These are phyloP conservation scores for Rheum nobile DNA, from an alignment of 148 eudicot genomes.

Conservation along the genomic window DNA sequence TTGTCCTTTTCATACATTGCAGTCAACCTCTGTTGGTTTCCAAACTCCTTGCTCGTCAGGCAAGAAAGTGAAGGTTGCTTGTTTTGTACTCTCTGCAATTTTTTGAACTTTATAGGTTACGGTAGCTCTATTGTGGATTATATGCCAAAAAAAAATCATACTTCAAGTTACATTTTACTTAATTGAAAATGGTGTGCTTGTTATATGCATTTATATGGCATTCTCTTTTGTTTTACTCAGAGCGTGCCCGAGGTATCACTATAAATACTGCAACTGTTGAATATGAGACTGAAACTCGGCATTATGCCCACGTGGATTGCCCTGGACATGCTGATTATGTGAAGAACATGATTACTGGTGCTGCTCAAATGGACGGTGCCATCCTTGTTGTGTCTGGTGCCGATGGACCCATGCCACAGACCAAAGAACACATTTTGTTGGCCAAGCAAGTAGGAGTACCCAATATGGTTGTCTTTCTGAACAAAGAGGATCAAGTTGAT, in stretches of 20 bases:
- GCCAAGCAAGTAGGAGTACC: constrained; percentile 4
- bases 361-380: constrained; percentile 3
- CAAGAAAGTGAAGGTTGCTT: not conserved
- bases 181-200: not conserved
- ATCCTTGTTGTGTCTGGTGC: not conserved
- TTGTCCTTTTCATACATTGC: not conserved
- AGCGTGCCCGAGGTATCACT: constrained; percentile 2
- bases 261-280: constrained; percentile 1
- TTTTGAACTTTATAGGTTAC: not conserved
- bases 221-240: not conserved
- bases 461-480: not conserved
- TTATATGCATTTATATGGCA: not conserved
- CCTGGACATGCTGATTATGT: not conserved
- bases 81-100: not conserved
- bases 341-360: not conserved
- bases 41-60: not conserved
- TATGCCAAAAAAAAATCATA: not conserved
- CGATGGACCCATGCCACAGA: constrained; percentile 2
- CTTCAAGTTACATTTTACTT: not conserved
- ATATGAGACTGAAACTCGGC: not conserved
- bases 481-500: constrained; percentile 1
- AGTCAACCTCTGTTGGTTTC: not conserved
- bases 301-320: not conserved
- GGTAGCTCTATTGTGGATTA: not conserved
- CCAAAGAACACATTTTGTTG: not conserved